These are phyloP conservation scores for Kitagawia praeruptora DNA, from an alignment of 129 eudicot genomes.

Conservation along the genomic window DNA sequence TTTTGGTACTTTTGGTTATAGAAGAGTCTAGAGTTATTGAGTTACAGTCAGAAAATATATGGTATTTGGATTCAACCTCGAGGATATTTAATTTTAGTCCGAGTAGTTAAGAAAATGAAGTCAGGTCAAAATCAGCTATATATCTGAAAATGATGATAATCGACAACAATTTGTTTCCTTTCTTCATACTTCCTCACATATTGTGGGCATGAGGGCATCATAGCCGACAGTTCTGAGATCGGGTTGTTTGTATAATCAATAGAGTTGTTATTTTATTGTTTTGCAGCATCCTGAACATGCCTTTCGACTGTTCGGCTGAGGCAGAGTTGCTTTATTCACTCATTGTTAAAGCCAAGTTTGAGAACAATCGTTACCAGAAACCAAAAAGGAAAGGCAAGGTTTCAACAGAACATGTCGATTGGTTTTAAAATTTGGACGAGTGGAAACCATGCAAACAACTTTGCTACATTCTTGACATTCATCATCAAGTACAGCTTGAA, in stretches of 20 bases:
- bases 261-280: not conserved
- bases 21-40: not conserved
- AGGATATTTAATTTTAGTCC: not conserved
- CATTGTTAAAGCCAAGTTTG: constrained; percentile 73
- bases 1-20: not conserved
- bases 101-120: not conserved
- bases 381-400: constrained; percentile 64
- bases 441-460: not conserved
- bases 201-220: not conserved
- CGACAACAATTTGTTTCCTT: not conserved
- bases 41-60: not conserved
- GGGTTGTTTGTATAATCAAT: not conserved
- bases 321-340: constrained; percentile 74
- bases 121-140: not conserved
- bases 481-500: not conserved
- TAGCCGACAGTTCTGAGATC: not conserved
- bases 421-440: constrained; percentile 24
- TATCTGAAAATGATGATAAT: not conserved
- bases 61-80: not conserved
- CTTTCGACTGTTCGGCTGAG: constrained; percentile 89
- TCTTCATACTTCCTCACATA: not conserved
- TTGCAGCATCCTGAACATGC: constrained; percentile 61
- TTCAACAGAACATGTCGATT: constrained; percentile 68
- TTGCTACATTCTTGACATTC: not conserved
- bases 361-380: constrained; percentile 70